Evolutionary conservation across 768 basidiomycete species (phyloP).

Genomic region (Mycena olivaceomarginata): DNA sequence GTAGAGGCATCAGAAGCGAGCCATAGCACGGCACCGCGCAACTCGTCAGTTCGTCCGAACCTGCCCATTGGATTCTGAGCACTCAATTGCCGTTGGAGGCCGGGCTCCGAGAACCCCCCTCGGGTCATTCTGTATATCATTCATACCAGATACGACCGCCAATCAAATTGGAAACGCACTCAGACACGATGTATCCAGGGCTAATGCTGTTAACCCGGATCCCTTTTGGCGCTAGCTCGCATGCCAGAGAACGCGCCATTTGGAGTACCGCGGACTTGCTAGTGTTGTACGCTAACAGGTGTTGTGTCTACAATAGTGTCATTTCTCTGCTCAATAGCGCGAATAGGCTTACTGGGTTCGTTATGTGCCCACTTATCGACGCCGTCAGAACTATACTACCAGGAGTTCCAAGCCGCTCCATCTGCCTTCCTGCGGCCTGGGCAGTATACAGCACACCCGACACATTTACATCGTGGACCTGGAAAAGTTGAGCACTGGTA

Average conservation of each 20-base stretch:
- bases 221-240: constrained; percentile 77
- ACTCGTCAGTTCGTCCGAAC: constrained; percentile 79
- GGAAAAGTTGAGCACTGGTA: constrained; percentile 34
- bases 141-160: background rate
- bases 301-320: constrained; percentile 66
- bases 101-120: constrained; percentile 71
- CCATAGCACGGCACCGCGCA: constrained; percentile 80
- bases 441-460: constrained; percentile 73
- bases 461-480: constrained; percentile 73
- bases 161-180: constrained; percentile 54
- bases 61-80: constrained; percentile 77
- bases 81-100: constrained; percentile 74
- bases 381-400: constrained; percentile 78
- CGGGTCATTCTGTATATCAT: constrained; percentile 72
- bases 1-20: constrained; percentile 80
- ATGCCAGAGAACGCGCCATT: constrained; percentile 86
- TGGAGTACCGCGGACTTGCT: constrained; percentile 86
- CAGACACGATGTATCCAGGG: constrained; percentile 83
- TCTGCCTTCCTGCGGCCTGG: constrained; percentile 76
- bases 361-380: constrained; percentile 78
- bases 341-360: constrained; percentile 72
- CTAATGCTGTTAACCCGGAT: constrained; percentile 85
- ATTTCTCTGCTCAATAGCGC: background rate
- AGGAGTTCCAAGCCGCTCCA: constrained; percentile 65
- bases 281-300: constrained; percentile 83